phyloP scores from a whole-genome alignment of 2,329 filamentous ascomycete genomes.

The Trichoderma koningiopsis region DNA sequence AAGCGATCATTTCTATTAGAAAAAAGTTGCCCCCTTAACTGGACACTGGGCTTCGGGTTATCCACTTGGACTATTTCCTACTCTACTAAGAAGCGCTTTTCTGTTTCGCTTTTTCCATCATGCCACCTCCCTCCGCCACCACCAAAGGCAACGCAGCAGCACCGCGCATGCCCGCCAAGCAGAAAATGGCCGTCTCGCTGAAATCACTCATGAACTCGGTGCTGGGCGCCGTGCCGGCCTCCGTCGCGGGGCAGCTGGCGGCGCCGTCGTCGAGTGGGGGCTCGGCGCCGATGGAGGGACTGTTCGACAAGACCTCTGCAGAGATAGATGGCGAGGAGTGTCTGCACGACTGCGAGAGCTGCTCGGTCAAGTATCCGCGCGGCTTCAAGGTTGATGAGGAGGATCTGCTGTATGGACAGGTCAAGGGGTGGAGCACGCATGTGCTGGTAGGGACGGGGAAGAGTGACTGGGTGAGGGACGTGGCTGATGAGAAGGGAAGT shows the following conservation, averaged over 20 bases:
- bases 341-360: conserved; percentile 80
- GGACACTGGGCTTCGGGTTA: background rate
- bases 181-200: conserved; percentile 48
- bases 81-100: background rate
- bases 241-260: conserved; percentile 16
- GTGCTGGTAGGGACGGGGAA: conserved; percentile 93
- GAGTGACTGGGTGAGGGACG: conserved; percentile 89
- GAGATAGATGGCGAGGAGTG: conserved; percentile 85
- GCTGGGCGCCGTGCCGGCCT: conserved; percentile 26
- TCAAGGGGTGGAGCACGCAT: conserved; percentile 88
- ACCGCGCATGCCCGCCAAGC: conserved; percentile 39
- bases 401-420: conserved; percentile 79
- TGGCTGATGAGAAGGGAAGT: conserved; percentile 83
- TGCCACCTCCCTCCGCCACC: conserved; percentile 19
- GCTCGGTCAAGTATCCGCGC: conserved; percentile 75
- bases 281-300: conserved; percentile 41
- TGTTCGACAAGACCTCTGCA: conserved; percentile 78
- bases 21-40: background rate
- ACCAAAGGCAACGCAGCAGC: conserved; percentile 19
- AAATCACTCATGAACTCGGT: conserved; percentile 40
- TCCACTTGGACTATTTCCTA: background rate
- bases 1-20: background rate
- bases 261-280: conserved; percentile 17
- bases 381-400: conserved; percentile 72
- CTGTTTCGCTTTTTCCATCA: conserved; percentile 19